Evolutionary conservation across 352 stramenopile genomes (phyloP).

Genomic region (Pythium volutum): DNA sequence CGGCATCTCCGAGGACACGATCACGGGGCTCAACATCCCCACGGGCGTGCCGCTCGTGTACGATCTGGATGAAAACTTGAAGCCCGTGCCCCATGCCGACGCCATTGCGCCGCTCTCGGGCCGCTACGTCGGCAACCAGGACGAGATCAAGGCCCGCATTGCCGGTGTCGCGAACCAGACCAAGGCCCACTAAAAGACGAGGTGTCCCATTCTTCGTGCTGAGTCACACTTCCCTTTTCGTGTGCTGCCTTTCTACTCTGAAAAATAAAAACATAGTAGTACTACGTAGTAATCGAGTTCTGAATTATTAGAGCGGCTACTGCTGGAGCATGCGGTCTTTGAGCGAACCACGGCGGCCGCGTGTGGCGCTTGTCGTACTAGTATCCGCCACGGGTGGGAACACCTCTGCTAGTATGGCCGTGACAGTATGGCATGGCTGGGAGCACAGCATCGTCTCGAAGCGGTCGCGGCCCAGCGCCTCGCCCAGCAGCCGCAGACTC

Average conservation of each 20-base stretch:
- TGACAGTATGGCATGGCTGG: constrained; percentile 21
- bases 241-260: too few relatives aligned
- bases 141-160: constrained; percentile 96
- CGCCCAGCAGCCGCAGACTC: constrained; percentile 43
- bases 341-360: constrained; percentile 17
- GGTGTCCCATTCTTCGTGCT: neutral
- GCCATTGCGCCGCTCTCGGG: constrained; percentile 86
- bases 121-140: constrained; percentile 93
- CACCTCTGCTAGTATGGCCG: constrained; percentile 44
- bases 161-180: constrained; percentile 96
- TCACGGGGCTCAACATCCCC: constrained; percentile 97
- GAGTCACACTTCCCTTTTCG: too few relatives aligned
- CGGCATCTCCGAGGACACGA: constrained; percentile 95
- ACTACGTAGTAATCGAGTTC: neutral
- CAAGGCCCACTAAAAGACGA: constrained; percentile 67
- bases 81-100: constrained; percentile 91
- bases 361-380: neutral
- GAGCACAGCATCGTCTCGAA: constrained; percentile 36
- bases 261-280: neutral
- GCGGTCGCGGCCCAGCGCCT: constrained; percentile 29
- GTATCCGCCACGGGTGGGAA: constrained; percentile 16
- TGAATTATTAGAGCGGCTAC: neutral
- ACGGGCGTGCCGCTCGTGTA: constrained; percentile 96
- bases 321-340: constrained; percentile 21
- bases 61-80: constrained; percentile 97